These are phyloP conservation scores for Globisporangium echinulatum DNA, from an alignment of 352 stramenopile species.

Conservation along the genomic window DNA sequence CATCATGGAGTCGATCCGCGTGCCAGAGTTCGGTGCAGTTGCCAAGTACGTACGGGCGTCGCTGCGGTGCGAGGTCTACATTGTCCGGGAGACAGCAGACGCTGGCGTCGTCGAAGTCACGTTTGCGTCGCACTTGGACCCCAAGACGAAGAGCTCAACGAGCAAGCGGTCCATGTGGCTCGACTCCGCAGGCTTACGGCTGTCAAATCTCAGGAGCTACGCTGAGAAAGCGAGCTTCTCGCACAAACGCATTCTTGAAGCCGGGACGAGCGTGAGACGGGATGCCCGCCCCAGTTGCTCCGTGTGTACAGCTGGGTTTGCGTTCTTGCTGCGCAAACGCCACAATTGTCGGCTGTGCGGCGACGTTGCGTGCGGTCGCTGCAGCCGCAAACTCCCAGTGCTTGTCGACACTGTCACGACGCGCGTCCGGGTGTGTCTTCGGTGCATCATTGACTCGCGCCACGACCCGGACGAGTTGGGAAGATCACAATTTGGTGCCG, in stretches of 20 bases:
- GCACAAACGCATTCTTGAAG: constrained; percentile 42
- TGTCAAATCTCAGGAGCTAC: constrained; percentile 53
- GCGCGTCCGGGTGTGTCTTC: constrained; percentile 68
- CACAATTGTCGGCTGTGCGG: constrained; percentile 74
- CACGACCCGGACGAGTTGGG: constrained; percentile 50
- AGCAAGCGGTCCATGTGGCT: constrained; percentile 54
- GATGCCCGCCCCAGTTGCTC: constrained; percentile 48
- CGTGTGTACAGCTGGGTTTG: constrained; percentile 62
- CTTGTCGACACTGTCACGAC: constrained; percentile 52
- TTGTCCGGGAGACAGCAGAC: constrained; percentile 59
- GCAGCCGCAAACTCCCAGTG: constrained; percentile 65
- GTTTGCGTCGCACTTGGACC: constrained; percentile 76
- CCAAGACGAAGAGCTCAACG: constrained; percentile 67
- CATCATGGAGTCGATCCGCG: constrained; percentile 77
- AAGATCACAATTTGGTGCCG: constrained; percentile 18
- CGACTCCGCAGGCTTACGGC: constrained; percentile 43
- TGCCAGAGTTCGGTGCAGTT: constrained; percentile 48
- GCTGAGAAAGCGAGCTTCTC: constrained; percentile 68
- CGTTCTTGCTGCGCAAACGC: constrained; percentile 59
- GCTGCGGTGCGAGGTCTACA: constrained; percentile 77
- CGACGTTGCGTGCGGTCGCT: constrained; percentile 60
- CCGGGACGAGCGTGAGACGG: constrained; percentile 29
- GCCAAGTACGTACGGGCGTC: constrained; percentile 63
- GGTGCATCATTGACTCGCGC: constrained; percentile 68
- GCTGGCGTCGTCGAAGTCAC: constrained; percentile 77